These are phyloP conservation scores for Amborella trichopoda DNA, from an alignment of 164 flowering plant genomes.

Conservation along the genomic window DNA sequence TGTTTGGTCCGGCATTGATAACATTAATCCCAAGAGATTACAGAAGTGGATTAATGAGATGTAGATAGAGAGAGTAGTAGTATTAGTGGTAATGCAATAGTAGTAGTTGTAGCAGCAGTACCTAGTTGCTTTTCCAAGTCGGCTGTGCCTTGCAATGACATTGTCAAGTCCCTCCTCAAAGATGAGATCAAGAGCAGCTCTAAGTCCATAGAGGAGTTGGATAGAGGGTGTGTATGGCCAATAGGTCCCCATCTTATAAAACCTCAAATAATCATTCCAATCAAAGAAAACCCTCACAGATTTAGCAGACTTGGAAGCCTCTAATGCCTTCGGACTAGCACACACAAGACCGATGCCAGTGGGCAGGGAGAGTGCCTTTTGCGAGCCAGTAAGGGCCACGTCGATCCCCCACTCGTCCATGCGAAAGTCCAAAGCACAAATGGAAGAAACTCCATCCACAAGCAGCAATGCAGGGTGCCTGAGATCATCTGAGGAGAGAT, in stretches of 20 bases:
- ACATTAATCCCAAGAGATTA: too few relatives aligned
- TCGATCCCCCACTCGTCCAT: constrained; percentile 99
- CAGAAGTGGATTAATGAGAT: too few relatives aligned
- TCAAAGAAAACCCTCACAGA: constrained; percentile 89
- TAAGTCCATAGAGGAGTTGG: constrained; percentile 79
- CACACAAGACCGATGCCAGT: constrained; percentile 93
- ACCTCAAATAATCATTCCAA: constrained; percentile 93
- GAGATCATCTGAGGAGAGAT: constrained; percentile 83
- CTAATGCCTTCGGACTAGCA: constrained; percentile 88
- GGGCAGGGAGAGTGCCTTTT: constrained; percentile 96
- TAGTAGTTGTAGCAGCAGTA: constrained; percentile 4
- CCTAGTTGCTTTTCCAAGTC: constrained; percentile 89
- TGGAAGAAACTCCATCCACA: constrained; percentile 96
- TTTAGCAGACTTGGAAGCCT: constrained; percentile 84
- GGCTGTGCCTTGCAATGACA: constrained; percentile 79
- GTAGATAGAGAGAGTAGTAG: too few relatives aligned
- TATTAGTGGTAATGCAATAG: too few relatives aligned
- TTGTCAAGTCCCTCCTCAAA: constrained; percentile 96
- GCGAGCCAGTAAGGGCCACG: constrained; percentile 95
- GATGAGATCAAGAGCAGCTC: constrained; percentile 86
- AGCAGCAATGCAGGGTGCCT: constrained; percentile 83
- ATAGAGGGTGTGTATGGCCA: constrained; percentile 99
- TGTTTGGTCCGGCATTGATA: too few relatives aligned
- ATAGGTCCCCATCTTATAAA: constrained; percentile 78
- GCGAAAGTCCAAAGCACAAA: constrained; percentile 92